Evolutionary conservation across 108 stramenopile genomes (phyloP).

Genomic region (Fragilariopsis cylindrus): DNA sequence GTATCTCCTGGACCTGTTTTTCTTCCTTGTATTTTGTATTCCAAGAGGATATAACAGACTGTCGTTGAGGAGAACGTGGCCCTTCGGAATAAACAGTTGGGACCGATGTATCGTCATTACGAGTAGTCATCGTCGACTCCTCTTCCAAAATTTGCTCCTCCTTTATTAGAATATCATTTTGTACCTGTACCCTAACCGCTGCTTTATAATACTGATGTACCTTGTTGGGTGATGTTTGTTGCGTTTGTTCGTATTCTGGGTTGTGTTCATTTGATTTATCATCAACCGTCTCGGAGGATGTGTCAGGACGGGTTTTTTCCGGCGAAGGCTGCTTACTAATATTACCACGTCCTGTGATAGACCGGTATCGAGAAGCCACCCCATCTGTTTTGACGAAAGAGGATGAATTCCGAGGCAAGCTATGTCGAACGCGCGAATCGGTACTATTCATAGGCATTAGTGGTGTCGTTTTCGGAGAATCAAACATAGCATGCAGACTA

Average conservation of each 20-base stretch:
- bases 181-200: not conserved
- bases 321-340: too few species aligned
- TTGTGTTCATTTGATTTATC: too few species aligned
- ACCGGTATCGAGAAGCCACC: not conserved
- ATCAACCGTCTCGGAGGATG: too few species aligned
- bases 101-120: constrained; percentile 1
- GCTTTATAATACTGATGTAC: not conserved
- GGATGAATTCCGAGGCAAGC: not conserved
- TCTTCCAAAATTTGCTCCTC: not conserved
- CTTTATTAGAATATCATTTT: not conserved
- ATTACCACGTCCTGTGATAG: not conserved
- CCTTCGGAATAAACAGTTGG: not conserved
- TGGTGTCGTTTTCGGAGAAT: constrained; percentile 19
- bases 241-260: too few species aligned
- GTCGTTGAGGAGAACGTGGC: not conserved
- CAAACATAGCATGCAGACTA: constrained; percentile 27
- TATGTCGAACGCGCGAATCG: constrained; percentile 24
- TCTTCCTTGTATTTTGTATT: not conserved
- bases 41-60: constrained; percentile 8
- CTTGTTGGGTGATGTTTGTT: not conserved
- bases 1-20: not conserved
- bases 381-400: not conserved
- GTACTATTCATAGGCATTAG: constrained; percentile 33
- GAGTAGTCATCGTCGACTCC: not conserved
- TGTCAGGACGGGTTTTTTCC: too few species aligned